Percentiles rank a stretch among this genome's conserved stretches.
Conservation (phyloP, 2,329 filamentous ascomycete species). For the Tolypocladium nubicola region DNA sequence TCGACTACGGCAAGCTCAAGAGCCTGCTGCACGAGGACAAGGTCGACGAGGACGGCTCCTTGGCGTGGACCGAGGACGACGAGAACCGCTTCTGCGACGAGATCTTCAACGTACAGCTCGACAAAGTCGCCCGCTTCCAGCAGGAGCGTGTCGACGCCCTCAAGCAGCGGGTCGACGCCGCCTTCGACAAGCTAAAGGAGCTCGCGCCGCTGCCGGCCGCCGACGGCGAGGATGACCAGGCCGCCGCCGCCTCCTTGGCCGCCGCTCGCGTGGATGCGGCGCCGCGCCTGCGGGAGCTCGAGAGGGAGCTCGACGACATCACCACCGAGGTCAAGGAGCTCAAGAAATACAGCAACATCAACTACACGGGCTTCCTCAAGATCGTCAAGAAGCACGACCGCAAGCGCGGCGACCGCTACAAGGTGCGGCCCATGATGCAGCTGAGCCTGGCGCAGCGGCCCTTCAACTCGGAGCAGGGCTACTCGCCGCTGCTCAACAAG, state of each 20-base stretch:
- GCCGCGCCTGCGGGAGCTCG: slow-evolving; percentile 56
- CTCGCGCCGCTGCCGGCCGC: slow-evolving; percentile 47
- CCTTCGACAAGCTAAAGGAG: slow-evolving; percentile 65
- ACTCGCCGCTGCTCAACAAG: slow-evolving; percentile 80
- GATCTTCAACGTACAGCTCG: slow-evolving; percentile 85
- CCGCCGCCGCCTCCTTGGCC: slow-evolving; percentile 6
- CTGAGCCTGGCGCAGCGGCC: slow-evolving; percentile 78
- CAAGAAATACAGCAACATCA: slow-evolving; percentile 90
- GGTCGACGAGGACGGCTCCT: slow-evolving; percentile 49
- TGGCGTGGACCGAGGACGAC: slow-evolving; percentile 83
- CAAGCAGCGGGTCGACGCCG: slow-evolving; percentile 41
- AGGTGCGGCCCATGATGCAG: slow-evolving; percentile 83
- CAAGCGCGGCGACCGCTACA: slow-evolving; percentile 77
- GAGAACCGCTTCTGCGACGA: slow-evolving; percentile 92
- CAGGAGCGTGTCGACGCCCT: slow-evolving; percentile 57
- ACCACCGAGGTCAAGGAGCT: slow-evolving; percentile 86
- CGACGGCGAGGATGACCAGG: slow-evolving; percentile 29
- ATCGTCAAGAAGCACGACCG: slow-evolving; percentile 99
- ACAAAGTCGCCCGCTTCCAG: slow-evolving; percentile 90
- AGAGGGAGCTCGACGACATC: slow-evolving; percentile 74
- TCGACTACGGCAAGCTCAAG: slow-evolving; percentile 94
- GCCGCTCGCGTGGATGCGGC: slow-evolving; percentile 31
- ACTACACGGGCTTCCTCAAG: slow-evolving; percentile 96
- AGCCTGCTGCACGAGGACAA: slow-evolving; percentile 70
- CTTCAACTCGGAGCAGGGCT: slow-evolving; percentile 86